Base-by-base conservation (phyloP, 2,329 filamentous ascomycete species). In the Pestalotiopsis sp. region DNA sequence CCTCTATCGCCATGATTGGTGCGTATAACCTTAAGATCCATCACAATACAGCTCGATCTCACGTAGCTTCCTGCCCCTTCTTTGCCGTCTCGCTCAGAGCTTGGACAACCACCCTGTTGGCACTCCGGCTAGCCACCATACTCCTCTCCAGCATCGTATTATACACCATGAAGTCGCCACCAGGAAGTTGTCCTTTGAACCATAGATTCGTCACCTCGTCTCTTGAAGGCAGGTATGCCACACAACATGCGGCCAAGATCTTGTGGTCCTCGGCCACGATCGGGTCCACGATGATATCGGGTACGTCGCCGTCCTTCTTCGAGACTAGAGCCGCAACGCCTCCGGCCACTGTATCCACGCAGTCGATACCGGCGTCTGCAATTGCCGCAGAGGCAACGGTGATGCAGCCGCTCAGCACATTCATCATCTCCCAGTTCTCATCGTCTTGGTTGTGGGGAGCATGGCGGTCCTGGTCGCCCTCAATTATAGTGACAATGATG, bases 121-220 rank as follows among this genome's bases (percentile, higher is more conserved):
- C 81, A 70, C 79, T 81, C 38, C 77, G 80, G 31, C 82, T 83
- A 2, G 83, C 83, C 23, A 80, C 71, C 38, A 85, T 76, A 23
- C 80, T 81, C 70, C 78, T 79, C 70, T 84, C 80, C 3, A 84
- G 76, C 72, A 85, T 73, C 52, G 78, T 77, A 62, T 80, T 79
- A 72, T 84, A 84, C 38, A 82, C 68, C 49, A 77, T 74, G 59
- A 79, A 76, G 63, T 83, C 80, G 70, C 83, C 81, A 3, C 82
- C 79, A 2, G 86, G 82, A 9, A 88, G 70, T 69, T 84, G 82
- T 5, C 96, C 95, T 82, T 95, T 98, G 76, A 97, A 89, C 96
- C 96, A 99, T 20, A 98, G 81, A 77, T 97, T 95, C 9, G 95
- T 98, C 65, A 98, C 90, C 80, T 99, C 96, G 74, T 98, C 95